Base-by-base conservation (phyloP, 148 eudicot species). In the Silene uniflora region DNA sequence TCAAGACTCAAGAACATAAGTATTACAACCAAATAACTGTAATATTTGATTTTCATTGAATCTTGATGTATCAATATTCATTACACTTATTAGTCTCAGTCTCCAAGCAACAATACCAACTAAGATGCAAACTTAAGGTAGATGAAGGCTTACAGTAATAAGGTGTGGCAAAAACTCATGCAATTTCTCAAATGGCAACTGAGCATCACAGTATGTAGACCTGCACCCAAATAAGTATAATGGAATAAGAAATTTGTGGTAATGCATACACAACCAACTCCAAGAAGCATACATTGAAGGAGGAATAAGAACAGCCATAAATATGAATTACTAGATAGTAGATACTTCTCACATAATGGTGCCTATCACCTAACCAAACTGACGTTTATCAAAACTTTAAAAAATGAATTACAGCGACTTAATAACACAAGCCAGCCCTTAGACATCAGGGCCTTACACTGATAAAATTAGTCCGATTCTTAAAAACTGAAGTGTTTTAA, bases 151-250 rank as follows among this genome's bases (percentile, higher is more conserved):
- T 92, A 95, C 98, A 79, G 98, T 93, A 74, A 95, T 86, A 77
- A 95, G 87, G 17, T 86, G 91, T 27, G 97, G 98, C 82, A 95
- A 81, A 84, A 90, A 89, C 72, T 90, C 97, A 66, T 82, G 81
- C 84, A 95, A 83, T 85, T 89, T 86, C 81, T 92, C 93, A 78
- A 97, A 88, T 67, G 98, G 96, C 82, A 95, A 83, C 70, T 88
- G 93, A 76, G 96, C 96, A 77, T 95, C 98, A 73, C 93, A 92
- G 82, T 89, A 95, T 24, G 98, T 92, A 74, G 97, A 87, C 98
- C 98, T 95, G 89, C 77, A 78, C 54, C 69, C 67, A 19, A 19
- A 60, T 29, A 81, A 67, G 12, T 7, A 58, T 46, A 16, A 19
- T 21, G 56, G n/a, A 23, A 67, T 46, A 0, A 62, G 24, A 52